phyloP scores from a whole-genome alignment of 371 early-diverging fungal genomes.

The Batkoa obscura region DNA sequence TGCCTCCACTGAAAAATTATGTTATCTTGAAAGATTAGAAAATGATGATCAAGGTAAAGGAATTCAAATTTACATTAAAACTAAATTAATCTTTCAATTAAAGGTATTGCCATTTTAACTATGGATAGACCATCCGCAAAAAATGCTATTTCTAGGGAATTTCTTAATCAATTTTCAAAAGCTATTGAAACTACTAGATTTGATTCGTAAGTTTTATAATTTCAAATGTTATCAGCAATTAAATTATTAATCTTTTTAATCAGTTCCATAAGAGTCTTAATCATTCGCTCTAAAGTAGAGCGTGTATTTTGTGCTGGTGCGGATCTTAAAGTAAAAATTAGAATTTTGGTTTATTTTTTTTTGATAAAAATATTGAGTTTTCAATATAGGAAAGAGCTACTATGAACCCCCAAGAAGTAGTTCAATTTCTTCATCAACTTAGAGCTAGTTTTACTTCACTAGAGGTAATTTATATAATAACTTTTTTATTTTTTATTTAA shows the following conservation, averaged over 20 bases:
- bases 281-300: conserved; percentile 61
- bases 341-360: not conserved
- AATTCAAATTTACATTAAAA: not conserved
- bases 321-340: conserved; percentile 81
- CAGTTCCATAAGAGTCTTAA: conserved; percentile 13
- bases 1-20: conserved; percentile 33
- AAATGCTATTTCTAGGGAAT: conserved; percentile 71
- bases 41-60: conserved; percentile 30
- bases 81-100: not conserved
- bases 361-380: not conserved
- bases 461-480: conserved; percentile 27
- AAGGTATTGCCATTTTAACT: conserved; percentile 64
- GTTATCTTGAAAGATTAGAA: conserved; percentile 33
- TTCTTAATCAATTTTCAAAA: conserved; percentile 49
- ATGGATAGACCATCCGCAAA: conserved; percentile 72
- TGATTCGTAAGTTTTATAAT: conserved; percentile 10
- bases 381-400: conserved; percentile 55
- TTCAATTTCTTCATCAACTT: conserved; percentile 58
- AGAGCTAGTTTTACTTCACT: conserved; percentile 62
- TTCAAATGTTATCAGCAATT: not conserved
- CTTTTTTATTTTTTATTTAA: not conserved
- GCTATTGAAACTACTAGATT: conserved; percentile 46
- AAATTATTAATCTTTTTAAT: conserved; percentile 7
- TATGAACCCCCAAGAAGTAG: conserved; percentile 69
- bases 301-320: conserved; percentile 93